A percentile compares a stretch with the other conserved stretches of the same genome.
Evolutionary conservation across 768 basidiomycete genomes (phyloP).

Genomic region (Naganishia kalamii): DNA sequence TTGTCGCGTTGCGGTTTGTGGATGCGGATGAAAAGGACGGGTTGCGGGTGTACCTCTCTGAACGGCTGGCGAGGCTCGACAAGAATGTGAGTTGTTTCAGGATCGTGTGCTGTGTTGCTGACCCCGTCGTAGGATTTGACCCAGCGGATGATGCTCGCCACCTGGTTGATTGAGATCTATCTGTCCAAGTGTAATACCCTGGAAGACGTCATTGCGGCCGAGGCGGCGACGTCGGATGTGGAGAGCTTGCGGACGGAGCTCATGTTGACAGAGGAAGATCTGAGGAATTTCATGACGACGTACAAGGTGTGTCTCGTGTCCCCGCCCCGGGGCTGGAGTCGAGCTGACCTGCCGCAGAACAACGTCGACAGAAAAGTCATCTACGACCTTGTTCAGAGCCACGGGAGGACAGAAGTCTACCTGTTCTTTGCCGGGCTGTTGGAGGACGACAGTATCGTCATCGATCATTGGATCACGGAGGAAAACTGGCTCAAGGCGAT

Average conservation of each 20-base stretch:
- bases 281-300: slow-evolving; percentile 83
- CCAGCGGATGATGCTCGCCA: slow-evolving; percentile 94
- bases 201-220: slow-evolving; percentile 86
- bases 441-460: slow-evolving; percentile 74
- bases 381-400: slow-evolving; percentile 87
- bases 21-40: slow-evolving; percentile 87
- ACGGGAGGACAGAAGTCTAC: slow-evolving; percentile 87
- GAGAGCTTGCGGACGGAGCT: slow-evolving; percentile 77
- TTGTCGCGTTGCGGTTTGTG: slow-evolving; percentile 80
- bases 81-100: slow-evolving; percentile 59
- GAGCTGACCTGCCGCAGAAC: slow-evolving; percentile 50
- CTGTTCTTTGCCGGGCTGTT: slow-evolving; percentile 77
- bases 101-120: background rate
- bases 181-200: slow-evolving; percentile 93
- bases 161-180: slow-evolving; percentile 96
- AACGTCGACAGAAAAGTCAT: slow-evolving; percentile 78
- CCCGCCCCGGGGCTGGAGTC: background rate
- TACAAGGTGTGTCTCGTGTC: slow-evolving; percentile 63
- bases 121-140: slow-evolving; percentile 64
- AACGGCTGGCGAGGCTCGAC: slow-evolving; percentile 73
- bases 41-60: slow-evolving; percentile 78
- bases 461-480: slow-evolving; percentile 86
- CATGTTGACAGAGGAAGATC: slow-evolving; percentile 80
- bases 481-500: slow-evolving; percentile 89
- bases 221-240: slow-evolving; percentile 62